Evolutionary conservation across 768 basidiomycete genomes (phyloP).

Genomic region (Mycena galopus): DNA sequence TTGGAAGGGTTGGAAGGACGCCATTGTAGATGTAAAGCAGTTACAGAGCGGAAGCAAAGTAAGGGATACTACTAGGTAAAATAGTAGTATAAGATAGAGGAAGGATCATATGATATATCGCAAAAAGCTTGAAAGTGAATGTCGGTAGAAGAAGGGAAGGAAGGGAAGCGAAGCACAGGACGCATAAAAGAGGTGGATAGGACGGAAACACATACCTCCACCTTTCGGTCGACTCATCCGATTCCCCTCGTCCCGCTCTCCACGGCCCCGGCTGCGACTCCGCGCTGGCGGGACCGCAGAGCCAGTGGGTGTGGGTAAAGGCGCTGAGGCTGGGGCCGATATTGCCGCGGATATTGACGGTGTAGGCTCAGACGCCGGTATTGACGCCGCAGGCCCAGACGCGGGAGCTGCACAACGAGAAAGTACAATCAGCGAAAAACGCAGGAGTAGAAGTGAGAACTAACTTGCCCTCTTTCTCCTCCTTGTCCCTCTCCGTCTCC

Average conservation of each 20-base stretch:
- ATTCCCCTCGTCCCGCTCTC: not conserved
- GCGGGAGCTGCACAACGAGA: not conserved
- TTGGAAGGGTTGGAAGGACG: too few species aligned
- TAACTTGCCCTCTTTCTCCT: not conserved
- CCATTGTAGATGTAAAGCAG: too few species aligned
- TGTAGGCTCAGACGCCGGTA: not conserved
- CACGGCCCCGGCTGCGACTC: not conserved
- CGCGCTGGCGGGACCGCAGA: too few species aligned
- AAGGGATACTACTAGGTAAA: too few species aligned
- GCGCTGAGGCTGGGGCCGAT: not conserved
- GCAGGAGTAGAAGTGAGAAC: not conserved
- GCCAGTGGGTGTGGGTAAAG: not conserved
- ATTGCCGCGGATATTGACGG: not conserved
- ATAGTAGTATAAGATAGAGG: too few species aligned
- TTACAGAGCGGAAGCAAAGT: too few species aligned
- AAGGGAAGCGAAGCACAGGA: not conserved
- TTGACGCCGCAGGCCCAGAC: not conserved
- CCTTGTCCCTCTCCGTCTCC: not conserved
- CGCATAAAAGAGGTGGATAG: not conserved
- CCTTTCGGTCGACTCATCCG: not conserved
- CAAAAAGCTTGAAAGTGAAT: not conserved
- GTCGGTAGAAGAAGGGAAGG: not conserved
- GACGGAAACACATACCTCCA: slow-evolving; percentile 1
- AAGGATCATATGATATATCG: too few species aligned
- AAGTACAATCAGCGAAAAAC: not conserved